phyloP scores from a whole-genome alignment of 495 filamentous ascomycete genomes.

The Penicillium paradoxum region DNA sequence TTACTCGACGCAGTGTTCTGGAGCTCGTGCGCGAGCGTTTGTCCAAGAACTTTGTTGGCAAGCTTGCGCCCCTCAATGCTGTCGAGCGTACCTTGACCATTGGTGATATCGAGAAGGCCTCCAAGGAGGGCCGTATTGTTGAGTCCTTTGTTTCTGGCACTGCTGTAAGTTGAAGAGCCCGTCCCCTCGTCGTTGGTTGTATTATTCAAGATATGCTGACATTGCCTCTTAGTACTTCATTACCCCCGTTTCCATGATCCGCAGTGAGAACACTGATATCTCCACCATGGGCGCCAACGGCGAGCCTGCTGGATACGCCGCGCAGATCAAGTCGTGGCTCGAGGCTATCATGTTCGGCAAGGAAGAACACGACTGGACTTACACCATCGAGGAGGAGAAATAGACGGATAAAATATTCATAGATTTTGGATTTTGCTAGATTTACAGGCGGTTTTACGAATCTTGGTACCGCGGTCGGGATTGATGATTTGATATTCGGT shows the following conservation, averaged over 20 bases:
- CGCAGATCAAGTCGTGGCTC: constrained; percentile 71
- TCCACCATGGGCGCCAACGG: constrained; percentile 56
- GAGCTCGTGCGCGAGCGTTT: constrained; percentile 65
- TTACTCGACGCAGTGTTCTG: constrained; percentile 73
- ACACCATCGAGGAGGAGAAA: constrained; percentile 58
- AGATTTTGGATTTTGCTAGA: neutral
- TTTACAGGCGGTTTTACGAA: neutral
- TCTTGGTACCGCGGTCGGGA: neutral
- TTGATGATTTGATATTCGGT: neutral
- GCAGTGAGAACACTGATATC: constrained; percentile 66
- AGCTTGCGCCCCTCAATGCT: constrained; percentile 58
- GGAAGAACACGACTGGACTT: constrained; percentile 72
- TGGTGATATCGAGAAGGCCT: constrained; percentile 66
- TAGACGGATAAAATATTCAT: constrained; percentile 12
- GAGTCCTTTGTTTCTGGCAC: constrained; percentile 87
- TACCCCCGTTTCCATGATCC: constrained; percentile 65
- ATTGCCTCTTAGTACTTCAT: constrained; percentile 62
- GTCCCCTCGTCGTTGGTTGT: neutral
- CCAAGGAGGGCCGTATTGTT: constrained; percentile 67
- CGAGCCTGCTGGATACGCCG: constrained; percentile 61
- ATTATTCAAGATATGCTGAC: constrained; percentile 2
- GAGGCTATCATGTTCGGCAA: constrained; percentile 82
- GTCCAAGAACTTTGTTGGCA: constrained; percentile 25
- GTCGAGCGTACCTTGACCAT: constrained; percentile 80
- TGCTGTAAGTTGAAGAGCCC: constrained; percentile 52